phyloP scores from a whole-genome alignment of 805 yeast species.

The Nakazawaea ambrosiae region DNA sequence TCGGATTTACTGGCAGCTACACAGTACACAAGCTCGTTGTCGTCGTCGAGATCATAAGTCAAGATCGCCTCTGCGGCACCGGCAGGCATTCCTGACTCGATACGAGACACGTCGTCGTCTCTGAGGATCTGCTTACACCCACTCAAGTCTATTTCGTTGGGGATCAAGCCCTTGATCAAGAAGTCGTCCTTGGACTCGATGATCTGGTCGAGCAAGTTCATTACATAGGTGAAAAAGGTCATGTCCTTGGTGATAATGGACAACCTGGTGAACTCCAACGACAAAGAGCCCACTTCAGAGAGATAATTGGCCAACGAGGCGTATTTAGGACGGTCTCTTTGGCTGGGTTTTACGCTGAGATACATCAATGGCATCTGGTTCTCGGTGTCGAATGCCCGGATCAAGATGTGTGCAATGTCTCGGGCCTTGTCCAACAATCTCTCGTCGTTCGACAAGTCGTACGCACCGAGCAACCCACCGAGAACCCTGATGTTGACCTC shows the following conservation, averaged over 20 bases:
- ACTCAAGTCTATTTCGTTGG: conserved; percentile 39
- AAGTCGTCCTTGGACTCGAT: conserved; percentile 24
- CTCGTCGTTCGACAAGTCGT: conserved; percentile 35
- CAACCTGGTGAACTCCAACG: conserved; percentile 45
- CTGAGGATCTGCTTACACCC: conserved; percentile 31
- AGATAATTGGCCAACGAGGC: conserved; percentile 28
- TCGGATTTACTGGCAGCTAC: background rate
- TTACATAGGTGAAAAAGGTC: conserved; percentile 41
- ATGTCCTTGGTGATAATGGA: conserved; percentile 43
- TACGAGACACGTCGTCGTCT: conserved; percentile 1
- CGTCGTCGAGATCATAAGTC: conserved; percentile 7
- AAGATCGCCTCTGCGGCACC: conserved; percentile 2
- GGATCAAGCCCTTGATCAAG: conserved; percentile 34
- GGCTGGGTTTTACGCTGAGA: conserved; percentile 33
- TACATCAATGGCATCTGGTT: conserved; percentile 44
- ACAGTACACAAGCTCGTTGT: conserved; percentile 10
- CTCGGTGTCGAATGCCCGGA: conserved; percentile 55
- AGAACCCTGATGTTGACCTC: conserved; percentile 76
- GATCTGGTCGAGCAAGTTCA: conserved; percentile 4
- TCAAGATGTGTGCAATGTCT: conserved; percentile 39
- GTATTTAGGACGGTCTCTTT: conserved; percentile 16
- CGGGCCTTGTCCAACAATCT: conserved; percentile 32
- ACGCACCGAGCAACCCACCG: conserved; percentile 75
- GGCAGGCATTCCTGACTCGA: background rate
- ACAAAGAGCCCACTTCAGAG: conserved; percentile 43